phyloP scores from a whole-genome alignment of 768 basidiomycete species.

The Tulasnella sp. region DNA sequence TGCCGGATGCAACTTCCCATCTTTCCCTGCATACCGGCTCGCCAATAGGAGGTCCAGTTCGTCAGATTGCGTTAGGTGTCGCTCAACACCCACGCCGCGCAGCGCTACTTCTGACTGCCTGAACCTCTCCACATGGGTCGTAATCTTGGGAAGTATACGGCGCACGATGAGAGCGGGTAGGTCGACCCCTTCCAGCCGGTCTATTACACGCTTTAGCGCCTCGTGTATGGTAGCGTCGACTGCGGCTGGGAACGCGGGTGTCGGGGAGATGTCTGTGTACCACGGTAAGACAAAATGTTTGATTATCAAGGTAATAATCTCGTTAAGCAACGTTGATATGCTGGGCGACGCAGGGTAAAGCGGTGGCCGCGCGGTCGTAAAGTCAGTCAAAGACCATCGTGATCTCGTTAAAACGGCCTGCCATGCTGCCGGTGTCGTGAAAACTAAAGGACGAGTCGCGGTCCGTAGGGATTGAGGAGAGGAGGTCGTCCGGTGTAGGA shows the following conservation, averaged over 20 bases:
- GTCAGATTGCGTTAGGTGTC: slow-evolving; percentile 77
- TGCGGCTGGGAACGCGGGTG: slow-evolving; percentile 78
- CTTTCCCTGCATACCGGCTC: slow-evolving; percentile 56
- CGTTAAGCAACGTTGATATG: slow-evolving; percentile 64
- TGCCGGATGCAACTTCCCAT: slow-evolving; percentile 66
- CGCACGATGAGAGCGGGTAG: slow-evolving; percentile 66
- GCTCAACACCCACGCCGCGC: slow-evolving; percentile 71
- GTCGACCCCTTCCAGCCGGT: slow-evolving; percentile 52
- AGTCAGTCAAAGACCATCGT: slow-evolving; percentile 70
- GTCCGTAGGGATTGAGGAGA: slow-evolving; percentile 21
- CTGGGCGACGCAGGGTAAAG: slow-evolving; percentile 53
- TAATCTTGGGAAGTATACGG: slow-evolving; percentile 80
- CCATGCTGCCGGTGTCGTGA: slow-evolving; percentile 93
- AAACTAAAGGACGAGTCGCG: slow-evolving; percentile 65
- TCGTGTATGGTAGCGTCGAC: slow-evolving; percentile 67
- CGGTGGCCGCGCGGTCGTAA: slow-evolving; percentile 52
- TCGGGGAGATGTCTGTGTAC: slow-evolving; percentile 80
- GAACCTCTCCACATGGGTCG: slow-evolving; percentile 80
- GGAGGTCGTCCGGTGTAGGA: slow-evolving; percentile 11
- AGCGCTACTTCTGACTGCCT: slow-evolving; percentile 80
- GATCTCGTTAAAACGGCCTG: slow-evolving; percentile 79
- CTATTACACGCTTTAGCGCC: slow-evolving; percentile 47
- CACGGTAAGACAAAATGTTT: slow-evolving; percentile 83
- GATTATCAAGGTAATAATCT: slow-evolving; percentile 68
- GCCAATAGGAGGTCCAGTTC: slow-evolving; percentile 82